phyloP scores from a whole-genome alignment of 2,329 filamentous ascomycete genomes.

The Penicillium palitans region DNA sequence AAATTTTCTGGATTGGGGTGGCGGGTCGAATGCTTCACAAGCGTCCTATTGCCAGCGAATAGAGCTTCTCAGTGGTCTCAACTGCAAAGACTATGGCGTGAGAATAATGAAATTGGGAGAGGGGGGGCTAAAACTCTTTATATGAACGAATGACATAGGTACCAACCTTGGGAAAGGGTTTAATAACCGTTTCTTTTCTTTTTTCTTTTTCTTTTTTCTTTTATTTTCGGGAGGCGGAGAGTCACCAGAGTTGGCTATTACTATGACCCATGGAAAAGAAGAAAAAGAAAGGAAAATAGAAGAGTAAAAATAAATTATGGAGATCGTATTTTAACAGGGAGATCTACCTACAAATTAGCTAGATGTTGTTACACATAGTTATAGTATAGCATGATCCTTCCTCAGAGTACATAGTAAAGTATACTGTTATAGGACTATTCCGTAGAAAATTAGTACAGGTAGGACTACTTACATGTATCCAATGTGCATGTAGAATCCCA shows the following conservation, averaged over 20 bases:
- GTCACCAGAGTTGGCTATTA: conserved; percentile 4
- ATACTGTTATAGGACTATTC: background rate
- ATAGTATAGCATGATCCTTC: background rate
- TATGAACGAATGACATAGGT: conserved; percentile 11
- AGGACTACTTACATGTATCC: background rate
- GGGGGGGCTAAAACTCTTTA: conserved; percentile 14
- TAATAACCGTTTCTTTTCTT: background rate
- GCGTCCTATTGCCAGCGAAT: conserved; percentile 15
- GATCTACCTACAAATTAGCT: conserved; percentile 10
- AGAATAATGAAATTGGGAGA: conserved; percentile 13
- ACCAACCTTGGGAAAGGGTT: background rate
- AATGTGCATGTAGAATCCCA: background rate
- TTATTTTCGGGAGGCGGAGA: conserved; percentile 6
- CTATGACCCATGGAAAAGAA: conserved; percentile 4
- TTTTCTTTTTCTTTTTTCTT: background rate
- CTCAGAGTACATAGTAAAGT: background rate
- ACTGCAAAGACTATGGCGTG: conserved; percentile 20
- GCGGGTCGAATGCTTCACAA: conserved; percentile 4
- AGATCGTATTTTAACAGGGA: background rate
- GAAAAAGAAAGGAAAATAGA: background rate
- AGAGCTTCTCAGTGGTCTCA: conserved; percentile 17
- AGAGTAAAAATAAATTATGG: background rate
- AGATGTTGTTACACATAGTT: background rate
- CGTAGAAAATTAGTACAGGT: background rate
- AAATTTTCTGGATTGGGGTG: conserved; percentile 1